phyloP scores from a whole-genome alignment of 78 protist genomes.

The Dictyostelium firmibasis region DNA sequence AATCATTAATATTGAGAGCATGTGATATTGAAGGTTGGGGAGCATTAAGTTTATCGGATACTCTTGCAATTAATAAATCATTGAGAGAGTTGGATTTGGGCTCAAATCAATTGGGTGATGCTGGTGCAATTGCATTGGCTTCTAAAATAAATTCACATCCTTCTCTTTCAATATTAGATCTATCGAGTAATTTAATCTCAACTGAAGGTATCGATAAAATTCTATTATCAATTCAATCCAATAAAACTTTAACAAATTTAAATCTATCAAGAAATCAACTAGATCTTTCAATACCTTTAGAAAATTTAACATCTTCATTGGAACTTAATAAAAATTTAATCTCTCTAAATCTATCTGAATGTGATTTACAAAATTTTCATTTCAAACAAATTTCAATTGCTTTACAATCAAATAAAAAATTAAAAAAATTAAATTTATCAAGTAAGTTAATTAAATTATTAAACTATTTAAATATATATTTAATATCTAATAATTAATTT shows the following conservation, averaged over 20 bases:
- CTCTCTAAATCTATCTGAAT: neutral
- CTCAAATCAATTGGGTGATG: neutral
- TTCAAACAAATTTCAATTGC: neutral
- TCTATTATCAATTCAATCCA: neutral
- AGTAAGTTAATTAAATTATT: neutral
- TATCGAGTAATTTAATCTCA: slow-evolving; percentile 13
- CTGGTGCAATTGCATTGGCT: neutral
- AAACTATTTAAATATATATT: neutral
- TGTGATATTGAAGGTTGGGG: slow-evolving; percentile 69
- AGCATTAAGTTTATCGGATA: slow-evolving; percentile 26
- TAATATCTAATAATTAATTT: neutral
- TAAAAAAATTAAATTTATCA: slow-evolving; percentile 6
- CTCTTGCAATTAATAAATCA: neutral
- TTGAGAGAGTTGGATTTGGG: neutral
- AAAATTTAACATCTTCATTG: neutral
- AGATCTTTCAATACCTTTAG: neutral
- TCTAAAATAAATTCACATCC: neutral
- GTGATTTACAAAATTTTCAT: neutral
- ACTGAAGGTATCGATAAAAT: neutral
- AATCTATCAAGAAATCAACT: slow-evolving; percentile 20
- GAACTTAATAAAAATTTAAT: neutral
- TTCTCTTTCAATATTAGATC: neutral
- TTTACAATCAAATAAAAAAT: neutral
- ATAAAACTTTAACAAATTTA: neutral
- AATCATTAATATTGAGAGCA: neutral